These are phyloP conservation scores for Dactylorhiza incarnata DNA, from an alignment of 106 monocot genomes.

Conservation along the genomic window DNA sequence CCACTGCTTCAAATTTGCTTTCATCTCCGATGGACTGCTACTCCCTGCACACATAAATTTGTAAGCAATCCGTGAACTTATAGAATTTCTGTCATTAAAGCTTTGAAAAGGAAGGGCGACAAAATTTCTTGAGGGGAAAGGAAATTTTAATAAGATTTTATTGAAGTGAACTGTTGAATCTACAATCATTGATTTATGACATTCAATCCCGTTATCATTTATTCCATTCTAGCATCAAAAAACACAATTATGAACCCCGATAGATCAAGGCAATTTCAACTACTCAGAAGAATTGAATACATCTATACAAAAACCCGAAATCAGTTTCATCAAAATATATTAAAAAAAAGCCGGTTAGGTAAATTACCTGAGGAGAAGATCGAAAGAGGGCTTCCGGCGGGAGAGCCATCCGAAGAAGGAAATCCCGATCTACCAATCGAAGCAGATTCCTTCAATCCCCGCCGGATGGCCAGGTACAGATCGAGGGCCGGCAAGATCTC, in stretches of 20 bases:
- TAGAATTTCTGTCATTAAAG: not conserved
- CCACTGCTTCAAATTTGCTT: slow-evolving; percentile 15
- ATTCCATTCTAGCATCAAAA: too few species aligned
- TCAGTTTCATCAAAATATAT: not conserved
- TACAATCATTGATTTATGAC: too few species aligned
- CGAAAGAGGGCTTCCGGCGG: slow-evolving; percentile 17
- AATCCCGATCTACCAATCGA: not conserved
- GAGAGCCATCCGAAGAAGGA: slow-evolving; percentile 10
- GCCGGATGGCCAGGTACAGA: slow-evolving; percentile 37
- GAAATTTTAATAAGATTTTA: too few species aligned
- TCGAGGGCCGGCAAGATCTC: slow-evolving; percentile 46
- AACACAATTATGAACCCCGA: too few species aligned
- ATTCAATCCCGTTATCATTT: too few species aligned
- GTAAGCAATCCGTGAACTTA: not conserved
- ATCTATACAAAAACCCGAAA: too few species aligned
- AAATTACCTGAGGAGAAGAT: slow-evolving; percentile 36
- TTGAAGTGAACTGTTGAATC: too few species aligned
- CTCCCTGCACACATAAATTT: not conserved
- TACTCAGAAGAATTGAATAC: not conserved
- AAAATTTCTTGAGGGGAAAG: too few species aligned
- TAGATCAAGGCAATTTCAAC: too few species aligned
- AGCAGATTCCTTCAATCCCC: not conserved
- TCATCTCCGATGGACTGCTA: not conserved
- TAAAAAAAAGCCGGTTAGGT: too few species aligned
- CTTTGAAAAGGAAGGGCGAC: too few species aligned